Evolutionary conservation across 1,139 yeast species (phyloP), one percentile per base, ranked within the genome.

Genomic region (Taphrina deformans): DNA sequence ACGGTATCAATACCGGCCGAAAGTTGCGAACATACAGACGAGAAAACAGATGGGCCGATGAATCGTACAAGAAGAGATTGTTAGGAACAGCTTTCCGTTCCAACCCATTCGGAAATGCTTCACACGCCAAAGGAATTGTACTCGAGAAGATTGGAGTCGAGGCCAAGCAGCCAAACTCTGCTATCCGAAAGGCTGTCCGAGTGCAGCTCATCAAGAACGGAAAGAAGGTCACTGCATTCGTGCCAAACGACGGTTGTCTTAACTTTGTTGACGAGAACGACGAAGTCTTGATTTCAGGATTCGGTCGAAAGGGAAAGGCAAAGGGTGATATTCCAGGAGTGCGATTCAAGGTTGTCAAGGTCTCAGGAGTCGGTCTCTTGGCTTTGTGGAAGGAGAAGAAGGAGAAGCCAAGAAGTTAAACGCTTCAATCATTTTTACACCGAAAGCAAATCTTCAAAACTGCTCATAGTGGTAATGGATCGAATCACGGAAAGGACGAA

Each of bases 221-320:
- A 85, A 93, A 93, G 89, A 93, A 90, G 86, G 99, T 95, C 76
- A 93, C 99, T 79, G 99, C 99, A 81, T 95, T 95, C 96, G 99
- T 95, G 80, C 99, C 99, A 83, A 93, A 93, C 79, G 99, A 95
- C 84, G 99, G 99, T 92, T 95, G 99, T 88, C 85, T 92, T 82
- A 93, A 93, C 93, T 93, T 88, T 77, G 97, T 93, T 77, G 99
- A 93, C 80, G 98, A 93, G 86, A 93, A 93, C 86, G 98, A 93
- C 85, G 98, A 93, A 83, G 99, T 93, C 77, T 86, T 93, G 79
- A 85, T 93, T 77, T 98, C 99, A 78, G 99, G 99, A 87, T 95
- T 95, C 90, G 99, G 99, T 89, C 91, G 99, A 86, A 93, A 96
- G 88, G 99, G 99, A 86, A 93, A 93, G 88, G 99, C 99, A 81